Evolutionary conservation across 2,329 filamentous ascomycete genomes (phyloP), one percentile per base, ranked within the genome.

Genomic region (Aureobasidium sp.): DNA sequence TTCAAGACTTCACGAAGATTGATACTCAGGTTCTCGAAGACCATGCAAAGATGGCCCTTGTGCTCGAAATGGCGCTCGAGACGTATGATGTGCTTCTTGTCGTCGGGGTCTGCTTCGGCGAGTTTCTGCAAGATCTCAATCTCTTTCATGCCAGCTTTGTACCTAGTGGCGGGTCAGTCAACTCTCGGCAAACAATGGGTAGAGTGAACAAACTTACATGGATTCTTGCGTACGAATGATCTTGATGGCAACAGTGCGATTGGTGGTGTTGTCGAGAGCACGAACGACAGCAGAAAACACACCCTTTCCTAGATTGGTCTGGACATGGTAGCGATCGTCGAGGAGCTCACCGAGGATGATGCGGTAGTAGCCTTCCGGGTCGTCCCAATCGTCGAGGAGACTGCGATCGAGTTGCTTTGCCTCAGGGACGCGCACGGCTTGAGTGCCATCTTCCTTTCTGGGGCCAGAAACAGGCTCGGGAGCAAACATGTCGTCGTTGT

Each of bases 271-370:
- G 74, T 97, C 92, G 65, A 85, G 82, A 25, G 94, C 94, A 66
- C 91, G 87, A 59, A 94, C 91, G n/a, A 99, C 94, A 9, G 91
- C 91, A 0, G 94, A 96, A 73, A 97, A 99, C 83, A 97, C 96
- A 69, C 94, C 94, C 75, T 90, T 91, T 66, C 94, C 94, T 25
- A 99, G 82, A 58, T 87, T 87, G 63, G 92, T 86, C 73, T 93
- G 88, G 36, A 99, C 86, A 72, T 94, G 90, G 74, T 97, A 97
- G 37, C 91, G 88, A 34, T 87, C 87, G 68, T 96, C 89, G 65
- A 99, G 82, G 57, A 97, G 79, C 78, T 99, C 94, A 70, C 93
- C 92, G 44, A 91, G 86, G 62, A 95, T 91, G 63, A 97, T 87
- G 75, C 94, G 95, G 80, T 97, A 99, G 73, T 97, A 97, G 6